Percentiles rank a stretch among this genome's conserved stretches.
These are phyloP conservation scores for Rhynchospora breviuscula DNA, from an alignment of 176 grass and related monocot species.

Conservation along the genomic window DNA sequence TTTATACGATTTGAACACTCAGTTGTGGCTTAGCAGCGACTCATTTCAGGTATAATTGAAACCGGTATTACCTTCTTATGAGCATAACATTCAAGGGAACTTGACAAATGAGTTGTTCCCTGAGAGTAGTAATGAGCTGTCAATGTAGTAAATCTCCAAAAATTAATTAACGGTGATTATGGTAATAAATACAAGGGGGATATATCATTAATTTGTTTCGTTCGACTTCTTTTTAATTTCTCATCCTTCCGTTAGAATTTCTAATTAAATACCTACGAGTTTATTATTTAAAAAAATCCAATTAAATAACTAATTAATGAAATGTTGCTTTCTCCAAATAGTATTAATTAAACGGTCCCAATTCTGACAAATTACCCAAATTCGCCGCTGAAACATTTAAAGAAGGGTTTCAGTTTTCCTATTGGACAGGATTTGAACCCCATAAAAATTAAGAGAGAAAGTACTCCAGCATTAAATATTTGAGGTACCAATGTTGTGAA, in stretches of 20 bases:
- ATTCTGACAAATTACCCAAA: background rate
- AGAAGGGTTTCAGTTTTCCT: background rate
- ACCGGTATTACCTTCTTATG: background rate
- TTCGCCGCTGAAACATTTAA: background rate
- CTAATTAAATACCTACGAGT: background rate
- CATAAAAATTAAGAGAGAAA: background rate
- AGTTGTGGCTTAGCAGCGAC: background rate
- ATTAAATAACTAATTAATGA: background rate
- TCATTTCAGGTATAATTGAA: background rate
- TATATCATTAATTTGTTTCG: background rate
- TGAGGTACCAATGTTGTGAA: background rate
- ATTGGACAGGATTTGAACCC: background rate
- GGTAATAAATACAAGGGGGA: background rate
- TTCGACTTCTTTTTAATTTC: background rate
- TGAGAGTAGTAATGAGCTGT: constrained; percentile 1
- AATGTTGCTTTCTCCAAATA: background rate
- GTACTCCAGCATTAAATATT: background rate
- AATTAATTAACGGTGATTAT: background rate
- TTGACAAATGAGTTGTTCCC: constrained; percentile 10
- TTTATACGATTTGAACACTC: background rate
- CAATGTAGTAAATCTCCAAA: background rate
- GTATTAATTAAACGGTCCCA: background rate
- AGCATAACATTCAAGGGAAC: background rate
- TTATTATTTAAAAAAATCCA: background rate
- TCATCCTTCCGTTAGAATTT: background rate